Evolutionary conservation across 2,329 filamentous ascomycete species (phyloP), one percentile per base, ranked within the genome.

Genomic region (Knoxdaviesia capensis): DNA sequence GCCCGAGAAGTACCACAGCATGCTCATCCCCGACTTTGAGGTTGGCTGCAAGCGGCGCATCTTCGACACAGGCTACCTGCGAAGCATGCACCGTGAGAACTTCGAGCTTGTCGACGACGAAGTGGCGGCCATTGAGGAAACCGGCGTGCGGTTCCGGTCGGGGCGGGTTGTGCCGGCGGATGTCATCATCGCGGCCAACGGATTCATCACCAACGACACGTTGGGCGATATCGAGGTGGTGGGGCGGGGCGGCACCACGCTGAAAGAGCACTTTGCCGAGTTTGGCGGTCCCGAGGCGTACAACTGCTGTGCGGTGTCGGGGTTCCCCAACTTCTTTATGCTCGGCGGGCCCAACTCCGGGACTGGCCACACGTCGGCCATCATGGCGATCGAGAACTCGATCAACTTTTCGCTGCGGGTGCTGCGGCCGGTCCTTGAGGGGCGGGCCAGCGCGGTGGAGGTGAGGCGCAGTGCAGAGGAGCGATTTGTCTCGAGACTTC

Each of bases 251-350:
- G 68, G 68, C 9, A 60, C 64, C 46, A 63, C 63, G 7, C 50
- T 77, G 2, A 57, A 68, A 6, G 55, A 74, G 44, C 61, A 71
- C 11, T 79, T 75, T 74, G 58, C 66, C 1, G 58, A 63, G 28
- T 63, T 68, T 41, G 73, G 71, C n/a, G 76, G 75, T 0, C 59
- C 70, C 0, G 71, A 69, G 46, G 76, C 74, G 0, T 80, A 80
- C 51, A 66, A 72, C 43, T 68, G 66, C 28, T 66, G 66, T 2
- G 63, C 66, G 2, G 57, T 78, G 54, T 68, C 69, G 47, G 68
- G 67, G 0, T 77, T 77, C 49, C 75, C 75, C 3, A 80, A 80
- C 50, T 72, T 78, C 50, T 78, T 79, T 56, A 61, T 77, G 44
- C 65, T 75, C 36, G 74, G 60, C 56, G 60, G 75, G 0, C 75